phyloP scores from a whole-genome alignment of 768 basidiomycete genomes.

The Pleurotus citrinopileatus region DNA sequence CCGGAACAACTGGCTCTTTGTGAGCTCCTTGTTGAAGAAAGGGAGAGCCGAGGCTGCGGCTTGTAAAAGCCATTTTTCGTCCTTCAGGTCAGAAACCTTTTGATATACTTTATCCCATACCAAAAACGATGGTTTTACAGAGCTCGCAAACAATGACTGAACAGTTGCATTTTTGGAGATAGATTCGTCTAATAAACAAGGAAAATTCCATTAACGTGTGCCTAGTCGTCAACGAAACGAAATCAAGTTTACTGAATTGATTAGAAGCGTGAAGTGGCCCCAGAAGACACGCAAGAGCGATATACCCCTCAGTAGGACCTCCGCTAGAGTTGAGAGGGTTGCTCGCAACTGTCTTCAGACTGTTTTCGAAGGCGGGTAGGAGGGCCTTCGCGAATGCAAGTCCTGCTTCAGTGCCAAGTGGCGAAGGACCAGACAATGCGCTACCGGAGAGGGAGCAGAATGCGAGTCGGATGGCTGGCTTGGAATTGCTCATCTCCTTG shows the following conservation, averaged over 20 bases:
- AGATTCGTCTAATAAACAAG: slow-evolving; percentile 33
- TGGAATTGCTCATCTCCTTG: slow-evolving; percentile 71
- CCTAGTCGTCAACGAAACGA: slow-evolving; percentile 13
- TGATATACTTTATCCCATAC: slow-evolving; percentile 86
- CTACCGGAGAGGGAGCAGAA: slow-evolving; percentile 64
- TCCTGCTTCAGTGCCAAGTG: slow-evolving; percentile 39
- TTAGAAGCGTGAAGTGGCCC: slow-evolving; percentile 53
- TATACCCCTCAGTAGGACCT: slow-evolving; percentile 83
- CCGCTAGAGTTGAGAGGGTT: slow-evolving; percentile 58
- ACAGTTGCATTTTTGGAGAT: slow-evolving; percentile 46
- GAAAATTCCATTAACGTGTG: slow-evolving; percentile 11
- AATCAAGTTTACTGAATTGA: slow-evolving; percentile 16
- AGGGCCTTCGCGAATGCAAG: slow-evolving; percentile 52
- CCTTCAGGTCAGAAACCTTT: slow-evolving; percentile 57
- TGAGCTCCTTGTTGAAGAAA: slow-evolving; percentile 47
- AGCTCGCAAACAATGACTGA: slow-evolving; percentile 43
- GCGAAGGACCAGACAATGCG: slow-evolving; percentile 47
- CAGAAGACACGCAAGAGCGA: slow-evolving; percentile 66
- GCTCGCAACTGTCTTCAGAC: slow-evolving; percentile 60
- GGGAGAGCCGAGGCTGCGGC: slow-evolving; percentile 51
- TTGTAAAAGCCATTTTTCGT: slow-evolving; percentile 75
- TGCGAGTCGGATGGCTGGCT: slow-evolving; percentile 56
- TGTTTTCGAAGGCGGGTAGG: slow-evolving; percentile 62
- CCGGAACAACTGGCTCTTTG: slow-evolving; percentile 55
- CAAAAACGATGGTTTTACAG: slow-evolving; percentile 79